Evolutionary conservation across 495 filamentous ascomycete genomes (phyloP).

Genomic region (Tuber borchii): DNA sequence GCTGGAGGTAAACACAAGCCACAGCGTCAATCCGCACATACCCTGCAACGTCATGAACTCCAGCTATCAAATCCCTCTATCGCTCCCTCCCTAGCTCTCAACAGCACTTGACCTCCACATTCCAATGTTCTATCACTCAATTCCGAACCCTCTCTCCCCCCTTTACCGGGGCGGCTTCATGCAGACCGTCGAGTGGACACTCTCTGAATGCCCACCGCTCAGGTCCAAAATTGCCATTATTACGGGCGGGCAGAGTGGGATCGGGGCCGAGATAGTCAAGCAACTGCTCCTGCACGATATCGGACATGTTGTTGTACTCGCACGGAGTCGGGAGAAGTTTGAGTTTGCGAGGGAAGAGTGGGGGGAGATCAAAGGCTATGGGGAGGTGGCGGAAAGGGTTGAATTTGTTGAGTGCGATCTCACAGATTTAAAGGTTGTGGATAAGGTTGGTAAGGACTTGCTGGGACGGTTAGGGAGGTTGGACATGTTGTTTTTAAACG

Average conservation of each 20-base stretch:
- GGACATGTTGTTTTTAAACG: constrained; percentile 47
- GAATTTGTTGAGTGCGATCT: constrained; percentile 44
- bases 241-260: constrained; percentile 47
- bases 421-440: constrained; percentile 38
- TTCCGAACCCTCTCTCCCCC: constrained; percentile 11
- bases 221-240: constrained; percentile 44
- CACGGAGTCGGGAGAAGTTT: constrained; percentile 40
- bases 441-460: constrained; percentile 33
- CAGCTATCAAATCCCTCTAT: background rate
- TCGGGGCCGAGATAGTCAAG: constrained; percentile 45
- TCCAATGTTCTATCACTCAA: background rate
- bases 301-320: constrained; percentile 43
- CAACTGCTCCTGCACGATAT: constrained; percentile 47
- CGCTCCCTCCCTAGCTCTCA: background rate
- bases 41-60: background rate
- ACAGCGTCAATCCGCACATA: background rate
- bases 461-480: constrained; percentile 28
- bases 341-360: constrained; percentile 36
- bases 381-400: constrained; percentile 16
- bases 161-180: constrained; percentile 18
- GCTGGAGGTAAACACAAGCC: background rate
- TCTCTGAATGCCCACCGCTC: constrained; percentile 37
- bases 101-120: background rate
- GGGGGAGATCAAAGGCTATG: constrained; percentile 9
- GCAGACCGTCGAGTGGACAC: constrained; percentile 18